Conservation (phyloP, 2,329 filamentous ascomycete genomes). For the Penicillium sp. region DNA sequence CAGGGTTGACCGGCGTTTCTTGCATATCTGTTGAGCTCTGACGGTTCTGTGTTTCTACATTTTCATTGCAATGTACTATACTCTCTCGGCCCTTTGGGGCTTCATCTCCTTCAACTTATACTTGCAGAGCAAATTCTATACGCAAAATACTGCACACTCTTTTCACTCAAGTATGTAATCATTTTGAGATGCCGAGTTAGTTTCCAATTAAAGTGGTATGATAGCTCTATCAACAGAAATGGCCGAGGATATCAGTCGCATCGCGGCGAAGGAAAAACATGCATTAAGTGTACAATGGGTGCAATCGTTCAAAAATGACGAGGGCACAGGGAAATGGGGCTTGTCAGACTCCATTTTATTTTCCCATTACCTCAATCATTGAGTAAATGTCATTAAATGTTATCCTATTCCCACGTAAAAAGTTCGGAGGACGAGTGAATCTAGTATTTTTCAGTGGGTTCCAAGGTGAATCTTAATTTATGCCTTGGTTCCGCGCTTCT, state of each 20-base stretch:
- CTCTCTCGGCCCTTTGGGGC: slow-evolving; percentile 4
- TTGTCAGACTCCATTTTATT: neutral
- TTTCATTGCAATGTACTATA: slow-evolving; percentile 21
- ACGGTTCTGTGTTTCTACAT: slow-evolving; percentile 7
- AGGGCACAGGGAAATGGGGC: neutral
- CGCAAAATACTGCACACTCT: too few species aligned
- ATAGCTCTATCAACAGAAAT: slow-evolving; percentile 13
- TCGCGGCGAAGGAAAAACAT: slow-evolving; percentile 5
- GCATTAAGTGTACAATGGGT: slow-evolving; percentile 17
- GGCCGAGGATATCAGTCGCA: neutral
- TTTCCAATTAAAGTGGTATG: slow-evolving; percentile 16
- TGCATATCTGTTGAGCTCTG: slow-evolving; percentile 16
- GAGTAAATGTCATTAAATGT: slow-evolving; percentile 15
- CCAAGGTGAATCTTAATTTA: too few species aligned
- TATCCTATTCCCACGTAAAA: slow-evolving; percentile 1
- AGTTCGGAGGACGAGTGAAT: slow-evolving; percentile 3
- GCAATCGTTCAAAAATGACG: slow-evolving; percentile 11
- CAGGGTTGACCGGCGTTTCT: slow-evolving; percentile 11
- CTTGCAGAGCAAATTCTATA: too few species aligned
- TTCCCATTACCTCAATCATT: neutral
- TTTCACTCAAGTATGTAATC: neutral
- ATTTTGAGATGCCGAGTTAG: slow-evolving; percentile 1
- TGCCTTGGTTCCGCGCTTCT: slow-evolving; percentile 43
- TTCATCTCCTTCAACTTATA: too few species aligned
- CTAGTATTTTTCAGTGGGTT: neutral